Conservation (phyloP, 148 eudicot genomes). For the Euryodendron excelsum region DNA sequence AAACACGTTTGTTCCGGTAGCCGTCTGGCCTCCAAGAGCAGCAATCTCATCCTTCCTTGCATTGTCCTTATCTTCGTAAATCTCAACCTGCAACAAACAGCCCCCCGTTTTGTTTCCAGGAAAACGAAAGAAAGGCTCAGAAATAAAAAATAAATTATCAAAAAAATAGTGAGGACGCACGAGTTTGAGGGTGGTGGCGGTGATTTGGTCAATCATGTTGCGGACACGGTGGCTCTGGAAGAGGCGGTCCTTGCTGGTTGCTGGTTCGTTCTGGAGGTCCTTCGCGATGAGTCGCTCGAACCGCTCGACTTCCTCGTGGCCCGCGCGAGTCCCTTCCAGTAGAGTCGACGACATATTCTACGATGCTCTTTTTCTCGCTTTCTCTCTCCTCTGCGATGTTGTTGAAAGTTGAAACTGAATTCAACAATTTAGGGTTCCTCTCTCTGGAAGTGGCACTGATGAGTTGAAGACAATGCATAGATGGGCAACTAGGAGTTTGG, state of each 20-base stretch:
- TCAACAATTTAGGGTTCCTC: not conserved
- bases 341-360: constrained; percentile 84
- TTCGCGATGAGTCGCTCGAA: constrained; percentile 73
- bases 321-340: constrained; percentile 74
- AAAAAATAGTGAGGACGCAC: constrained; percentile 37
- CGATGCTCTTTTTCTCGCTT: constrained; percentile 11
- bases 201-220: constrained; percentile 70
- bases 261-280: constrained; percentile 76
- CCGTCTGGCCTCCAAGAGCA: constrained; percentile 93
- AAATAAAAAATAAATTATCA: not conserved
- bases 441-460: not conserved
- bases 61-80: constrained; percentile 79
- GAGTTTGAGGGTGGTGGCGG: constrained; percentile 62
- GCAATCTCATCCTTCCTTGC: constrained; percentile 97
- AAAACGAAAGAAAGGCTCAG: not conserved
- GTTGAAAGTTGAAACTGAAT: too few species aligned
- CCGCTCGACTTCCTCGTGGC: constrained; percentile 93
- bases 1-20: constrained; percentile 75
- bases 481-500: too few species aligned
- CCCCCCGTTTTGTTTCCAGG: not conserved
- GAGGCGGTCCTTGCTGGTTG: constrained; percentile 69
- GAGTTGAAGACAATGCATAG: too few species aligned
- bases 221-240: constrained; percentile 89
- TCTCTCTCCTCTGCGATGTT: constrained; percentile 1
- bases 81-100: constrained; percentile 52